Evolutionary conservation across 164 flowering plant species (phyloP).

Genomic region (Magnolia kwangsiensis): DNA sequence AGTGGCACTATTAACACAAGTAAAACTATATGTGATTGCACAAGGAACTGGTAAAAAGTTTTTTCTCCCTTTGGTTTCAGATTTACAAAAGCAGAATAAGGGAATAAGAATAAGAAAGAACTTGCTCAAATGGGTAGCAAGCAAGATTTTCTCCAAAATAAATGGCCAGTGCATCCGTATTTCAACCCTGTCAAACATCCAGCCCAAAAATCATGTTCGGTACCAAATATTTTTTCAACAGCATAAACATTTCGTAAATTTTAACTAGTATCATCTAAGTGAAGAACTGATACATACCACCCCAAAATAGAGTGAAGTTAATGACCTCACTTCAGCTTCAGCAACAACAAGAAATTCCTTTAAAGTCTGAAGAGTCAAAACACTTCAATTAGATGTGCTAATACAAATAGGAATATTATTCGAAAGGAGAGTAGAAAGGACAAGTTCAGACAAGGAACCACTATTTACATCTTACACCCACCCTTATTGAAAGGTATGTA

Average conservation of each 20-base stretch:
- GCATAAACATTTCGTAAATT: neutral
- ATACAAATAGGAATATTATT: neutral
- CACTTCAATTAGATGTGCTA: neutral
- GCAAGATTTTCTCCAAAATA: conserved; percentile 98
- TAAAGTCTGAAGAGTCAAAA: conserved; percentile 42
- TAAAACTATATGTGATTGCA: no score
- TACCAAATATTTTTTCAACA: neutral
- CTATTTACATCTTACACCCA: neutral
- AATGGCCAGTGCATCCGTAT: conserved; percentile 77
- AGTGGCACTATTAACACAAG: no score
- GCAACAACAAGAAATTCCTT: conserved; percentile 77
- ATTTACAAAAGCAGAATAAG: neutral
- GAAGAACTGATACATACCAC: conserved; percentile 58
- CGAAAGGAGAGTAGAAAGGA: neutral
- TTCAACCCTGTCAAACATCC: conserved; percentile 66
- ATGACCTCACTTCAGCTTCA: conserved; percentile 85
- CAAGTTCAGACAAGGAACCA: neutral
- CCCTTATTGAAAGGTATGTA: no score
- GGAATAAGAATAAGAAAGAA: conserved; percentile 22
- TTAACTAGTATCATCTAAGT: neutral
- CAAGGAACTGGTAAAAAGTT: no score
- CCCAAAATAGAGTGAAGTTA: conserved; percentile 74
- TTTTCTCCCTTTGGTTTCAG: neutral
- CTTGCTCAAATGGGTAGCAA: conserved; percentile 94
- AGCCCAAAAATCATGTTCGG: neutral